Evolutionary conservation across 31 red algal genomes (phyloP).

Genomic region (Odonthalia washingtoniensis): DNA sequence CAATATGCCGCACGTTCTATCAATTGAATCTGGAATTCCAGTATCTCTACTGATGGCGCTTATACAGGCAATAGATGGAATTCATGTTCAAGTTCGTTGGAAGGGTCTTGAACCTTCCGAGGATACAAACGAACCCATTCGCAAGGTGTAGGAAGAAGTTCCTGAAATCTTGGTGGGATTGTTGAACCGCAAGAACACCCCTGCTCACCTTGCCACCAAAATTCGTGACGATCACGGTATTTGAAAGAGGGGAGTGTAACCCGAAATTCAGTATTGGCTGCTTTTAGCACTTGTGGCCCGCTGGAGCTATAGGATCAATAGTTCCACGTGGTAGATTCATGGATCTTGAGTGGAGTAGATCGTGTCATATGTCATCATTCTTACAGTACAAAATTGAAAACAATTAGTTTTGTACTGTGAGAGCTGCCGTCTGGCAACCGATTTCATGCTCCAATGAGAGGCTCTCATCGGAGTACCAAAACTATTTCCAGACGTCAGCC

Average conservation of each 20-base stretch:
- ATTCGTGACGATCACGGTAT: background rate
- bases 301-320: too few relatives aligned
- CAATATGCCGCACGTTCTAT: background rate
- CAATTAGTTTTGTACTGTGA: too few relatives aligned
- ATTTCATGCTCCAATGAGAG: too few relatives aligned
- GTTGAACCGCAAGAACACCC: background rate
- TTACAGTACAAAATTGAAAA: too few relatives aligned
- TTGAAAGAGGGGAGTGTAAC: background rate
- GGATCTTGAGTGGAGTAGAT: too few relatives aligned
- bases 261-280: background rate
- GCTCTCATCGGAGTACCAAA: too few relatives aligned
- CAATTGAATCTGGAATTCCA: background rate
- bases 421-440: too few relatives aligned
- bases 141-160: conserved; percentile 3
- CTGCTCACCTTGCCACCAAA: background rate
- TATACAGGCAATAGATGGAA: background rate
- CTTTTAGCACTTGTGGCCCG: too few relatives aligned
- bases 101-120: background rate
- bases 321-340: too few relatives aligned
- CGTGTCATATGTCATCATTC: too few relatives aligned
- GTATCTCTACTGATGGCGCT: background rate
- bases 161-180: background rate
- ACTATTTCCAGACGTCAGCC: too few relatives aligned
- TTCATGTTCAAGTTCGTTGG: conserved; percentile 7
- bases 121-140: background rate